phyloP scores from a whole-genome alignment of 495 filamentous ascomycete species.

The Penicillium lagena region DNA sequence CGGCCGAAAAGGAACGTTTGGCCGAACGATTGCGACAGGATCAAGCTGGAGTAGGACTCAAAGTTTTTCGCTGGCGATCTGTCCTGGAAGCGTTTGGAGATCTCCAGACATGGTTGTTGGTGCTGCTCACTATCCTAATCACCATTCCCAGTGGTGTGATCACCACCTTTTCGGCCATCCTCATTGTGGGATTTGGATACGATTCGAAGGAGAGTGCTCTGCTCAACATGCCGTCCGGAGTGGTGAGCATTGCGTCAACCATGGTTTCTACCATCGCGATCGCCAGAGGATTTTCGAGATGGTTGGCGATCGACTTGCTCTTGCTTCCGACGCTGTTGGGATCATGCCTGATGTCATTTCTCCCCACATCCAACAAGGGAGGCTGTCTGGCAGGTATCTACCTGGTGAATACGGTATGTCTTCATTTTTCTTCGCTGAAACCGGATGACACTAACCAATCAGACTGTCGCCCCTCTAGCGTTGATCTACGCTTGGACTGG shows the following conservation, averaged over 20 bases:
- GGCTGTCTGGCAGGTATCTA: constrained; percentile 59
- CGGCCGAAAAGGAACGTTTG: constrained; percentile 36
- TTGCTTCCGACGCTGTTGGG: constrained; percentile 43
- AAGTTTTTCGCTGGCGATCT: constrained; percentile 27
- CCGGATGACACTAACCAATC: neutral
- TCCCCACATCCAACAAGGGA: constrained; percentile 27
- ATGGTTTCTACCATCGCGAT: constrained; percentile 41
- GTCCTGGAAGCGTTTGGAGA: constrained; percentile 36
- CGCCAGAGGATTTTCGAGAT: constrained; percentile 33
- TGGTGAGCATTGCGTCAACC: constrained; percentile 49
- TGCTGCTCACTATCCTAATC: constrained; percentile 38
- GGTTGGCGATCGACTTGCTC: constrained; percentile 35
- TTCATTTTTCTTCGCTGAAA: neutral
- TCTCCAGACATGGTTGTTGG: constrained; percentile 32
- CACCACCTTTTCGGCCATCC: constrained; percentile 41
- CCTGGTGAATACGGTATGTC: constrained; percentile 45
- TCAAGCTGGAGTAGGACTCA: constrained; percentile 43
- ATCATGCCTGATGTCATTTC: constrained; percentile 53
- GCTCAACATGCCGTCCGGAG: constrained; percentile 59
- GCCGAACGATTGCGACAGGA: constrained; percentile 34
- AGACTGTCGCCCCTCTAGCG: constrained; percentile 27
- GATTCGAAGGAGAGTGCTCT: constrained; percentile 39
- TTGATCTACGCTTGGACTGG: constrained; percentile 40
- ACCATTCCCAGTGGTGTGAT: constrained; percentile 46
- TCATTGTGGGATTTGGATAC: constrained; percentile 42